These are phyloP conservation scores for Penium margaritaceum DNA, from an alignment of 139 green algal species.

Conservation along the genomic window DNA sequence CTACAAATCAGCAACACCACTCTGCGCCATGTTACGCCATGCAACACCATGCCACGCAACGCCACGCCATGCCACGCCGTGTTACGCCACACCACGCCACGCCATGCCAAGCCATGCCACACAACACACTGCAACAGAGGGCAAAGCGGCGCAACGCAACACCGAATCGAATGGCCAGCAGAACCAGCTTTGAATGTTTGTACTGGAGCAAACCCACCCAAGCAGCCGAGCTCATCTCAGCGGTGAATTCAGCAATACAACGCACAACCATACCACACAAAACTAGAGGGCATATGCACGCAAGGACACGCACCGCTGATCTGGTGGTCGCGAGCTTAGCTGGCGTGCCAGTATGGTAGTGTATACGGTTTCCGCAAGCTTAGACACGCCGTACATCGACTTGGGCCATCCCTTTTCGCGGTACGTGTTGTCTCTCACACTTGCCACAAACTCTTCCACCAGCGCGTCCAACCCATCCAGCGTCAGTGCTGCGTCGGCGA, in stretches of 20 bases:
- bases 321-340: neutral
- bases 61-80: too few relatives aligned
- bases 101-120: too few relatives aligned
- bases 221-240: neutral
- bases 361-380: slow-evolving; percentile 38
- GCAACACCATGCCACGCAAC: too few relatives aligned
- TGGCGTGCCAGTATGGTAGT: slow-evolving; percentile 39
- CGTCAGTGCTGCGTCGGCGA: slow-evolving; percentile 39
- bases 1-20: too few relatives aligned
- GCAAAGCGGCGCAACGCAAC: neutral
- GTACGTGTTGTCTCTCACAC: slow-evolving; percentile 25
- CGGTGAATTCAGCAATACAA: neutral
- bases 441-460: slow-evolving; percentile 37
- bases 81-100: too few relatives aligned
- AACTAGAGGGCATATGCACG: neutral
- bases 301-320: neutral
- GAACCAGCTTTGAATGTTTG: neutral
- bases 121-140: too few relatives aligned
- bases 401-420: slow-evolving; percentile 36
- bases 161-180: neutral
- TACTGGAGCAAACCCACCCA: neutral
- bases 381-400: slow-evolving; percentile 48
- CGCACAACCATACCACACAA: too few relatives aligned
- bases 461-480: slow-evolving; percentile 17
- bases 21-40: too few relatives aligned